Conservation (phyloP, 2,329 filamentous ascomycete genomes). For the Exophiala spinifera region DNA sequence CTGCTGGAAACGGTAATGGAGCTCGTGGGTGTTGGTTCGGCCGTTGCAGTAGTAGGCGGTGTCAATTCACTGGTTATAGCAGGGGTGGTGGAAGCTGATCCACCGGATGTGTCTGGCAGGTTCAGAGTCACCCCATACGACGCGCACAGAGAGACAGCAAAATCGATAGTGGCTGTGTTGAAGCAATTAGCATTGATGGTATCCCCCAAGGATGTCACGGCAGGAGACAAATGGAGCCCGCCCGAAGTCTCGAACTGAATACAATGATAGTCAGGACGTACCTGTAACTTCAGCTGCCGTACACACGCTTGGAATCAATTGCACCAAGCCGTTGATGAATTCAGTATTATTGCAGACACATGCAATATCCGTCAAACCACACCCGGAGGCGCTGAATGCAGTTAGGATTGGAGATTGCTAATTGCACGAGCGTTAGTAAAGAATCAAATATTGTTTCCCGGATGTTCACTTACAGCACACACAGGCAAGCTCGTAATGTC, state of each 20-base stretch:
- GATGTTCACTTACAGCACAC: slow-evolving; percentile 8
- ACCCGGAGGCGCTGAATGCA: slow-evolving; percentile 11
- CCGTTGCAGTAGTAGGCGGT: background rate
- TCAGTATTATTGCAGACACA: slow-evolving; percentile 10
- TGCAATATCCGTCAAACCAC: slow-evolving; percentile 8
- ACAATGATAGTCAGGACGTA: background rate
- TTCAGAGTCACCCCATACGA: slow-evolving; percentile 1
- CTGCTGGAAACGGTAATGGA: too few relatives aligned
- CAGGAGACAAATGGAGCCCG: too few relatives aligned
- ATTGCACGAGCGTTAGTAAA: background rate
- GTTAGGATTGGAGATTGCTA: slow-evolving; percentile 14
- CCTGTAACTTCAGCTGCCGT: background rate
- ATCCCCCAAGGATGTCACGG: too few relatives aligned
- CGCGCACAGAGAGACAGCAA: background rate
- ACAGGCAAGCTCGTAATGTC: slow-evolving; percentile 11
- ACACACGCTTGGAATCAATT: slow-evolving; percentile 8
- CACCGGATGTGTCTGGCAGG: background rate
- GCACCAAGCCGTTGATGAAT: slow-evolving; percentile 8
- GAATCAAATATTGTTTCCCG: too few relatives aligned
- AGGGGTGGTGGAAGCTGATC: background rate
- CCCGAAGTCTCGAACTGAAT: too few relatives aligned
- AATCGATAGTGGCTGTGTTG: slow-evolving; percentile 2
- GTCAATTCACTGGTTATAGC: background rate
- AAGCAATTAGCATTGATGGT: background rate
- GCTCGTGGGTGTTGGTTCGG: too few relatives aligned